A percentile compares a stretch with the other conserved stretches of the same genome.
Conservation (phyloP, 2,329 filamentous ascomycete genomes). For the Cercospora sesami region DNA sequence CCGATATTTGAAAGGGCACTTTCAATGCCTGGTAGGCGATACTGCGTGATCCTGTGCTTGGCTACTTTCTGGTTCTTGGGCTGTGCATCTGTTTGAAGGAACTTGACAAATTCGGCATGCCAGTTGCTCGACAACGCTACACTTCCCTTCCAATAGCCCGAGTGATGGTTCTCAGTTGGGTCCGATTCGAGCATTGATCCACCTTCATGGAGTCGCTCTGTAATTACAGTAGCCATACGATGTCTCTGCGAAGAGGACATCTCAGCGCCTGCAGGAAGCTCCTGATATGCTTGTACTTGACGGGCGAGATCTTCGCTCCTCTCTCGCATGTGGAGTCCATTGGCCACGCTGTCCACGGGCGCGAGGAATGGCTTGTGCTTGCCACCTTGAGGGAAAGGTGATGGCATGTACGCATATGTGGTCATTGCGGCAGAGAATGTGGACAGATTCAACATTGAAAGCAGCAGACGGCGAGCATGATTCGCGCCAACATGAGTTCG, state of each 20-base stretch:
- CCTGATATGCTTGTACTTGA: background rate
- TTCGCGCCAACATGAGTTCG: slow-evolving; percentile 9
- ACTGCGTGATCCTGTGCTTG: background rate
- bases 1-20: slow-evolving; percentile 9
- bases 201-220: background rate
- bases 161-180: background rate
- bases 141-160: background rate
- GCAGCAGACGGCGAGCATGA: slow-evolving; percentile 27
- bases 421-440: background rate
- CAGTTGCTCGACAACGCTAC: background rate
- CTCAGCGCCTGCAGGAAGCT: background rate
- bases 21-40: slow-evolving; percentile 1
- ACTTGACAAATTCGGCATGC: background rate
- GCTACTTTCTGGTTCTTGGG: background rate
- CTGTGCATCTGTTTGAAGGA: background rate
- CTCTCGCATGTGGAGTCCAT: slow-evolving; percentile 2
- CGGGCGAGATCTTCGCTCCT: background rate
- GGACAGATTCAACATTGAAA: slow-evolving; percentile 13
- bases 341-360: background rate
- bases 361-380: background rate
- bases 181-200: background rate
- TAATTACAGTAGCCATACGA: background rate
- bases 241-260: background rate
- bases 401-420: background rate
- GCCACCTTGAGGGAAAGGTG: background rate